Conservation (phyloP, 352 stramenopile genomes). For the Pythium guiyangense region DNA sequence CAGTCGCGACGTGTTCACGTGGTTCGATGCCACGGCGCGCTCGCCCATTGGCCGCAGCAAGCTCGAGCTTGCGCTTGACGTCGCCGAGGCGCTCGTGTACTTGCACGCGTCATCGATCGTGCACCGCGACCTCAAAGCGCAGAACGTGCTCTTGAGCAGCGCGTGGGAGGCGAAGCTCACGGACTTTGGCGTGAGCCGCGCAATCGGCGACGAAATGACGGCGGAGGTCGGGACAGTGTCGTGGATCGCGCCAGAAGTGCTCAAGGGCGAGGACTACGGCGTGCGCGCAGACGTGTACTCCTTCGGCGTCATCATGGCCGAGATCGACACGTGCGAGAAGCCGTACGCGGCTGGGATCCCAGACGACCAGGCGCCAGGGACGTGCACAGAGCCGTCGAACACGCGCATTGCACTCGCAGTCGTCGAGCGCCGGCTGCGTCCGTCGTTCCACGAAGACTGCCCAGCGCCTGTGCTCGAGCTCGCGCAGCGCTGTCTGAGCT, state of each 20-base stretch:
- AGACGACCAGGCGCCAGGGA: conserved; percentile 2
- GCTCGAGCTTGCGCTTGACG: conserved; percentile 18
- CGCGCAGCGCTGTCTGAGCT: conserved; percentile 17
- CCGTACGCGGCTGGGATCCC: conserved; percentile 29
- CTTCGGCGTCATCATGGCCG: conserved; percentile 46
- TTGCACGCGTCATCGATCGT: conserved; percentile 33
- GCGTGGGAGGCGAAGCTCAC: conserved; percentile 19
- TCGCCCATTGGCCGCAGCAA: conserved; percentile 5
- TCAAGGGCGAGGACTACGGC: conserved; percentile 40
- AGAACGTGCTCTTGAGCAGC: conserved; percentile 50
- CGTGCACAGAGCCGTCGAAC: conserved; percentile 24
- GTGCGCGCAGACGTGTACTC: conserved; percentile 55
- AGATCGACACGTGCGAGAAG: conserved; percentile 42
- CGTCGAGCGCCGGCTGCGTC: conserved; percentile 30
- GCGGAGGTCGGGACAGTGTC: conserved; percentile 47
- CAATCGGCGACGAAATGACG: conserved; percentile 28
- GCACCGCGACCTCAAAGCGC: conserved; percentile 54
- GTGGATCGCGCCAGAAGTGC: conserved; percentile 55
- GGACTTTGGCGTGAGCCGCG: conserved; percentile 32
- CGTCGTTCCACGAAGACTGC: conserved; percentile 33
- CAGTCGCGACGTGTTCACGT: conserved; percentile 28
- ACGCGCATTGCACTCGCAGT: conserved; percentile 37
- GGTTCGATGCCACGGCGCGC: conserved; percentile 8
- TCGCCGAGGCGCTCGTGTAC: conserved; percentile 25
- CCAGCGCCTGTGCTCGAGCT: conserved; percentile 25